Base-by-base conservation (phyloP, 2,329 filamentous ascomycete species). In the Fusarium sterilihyphosum region DNA sequence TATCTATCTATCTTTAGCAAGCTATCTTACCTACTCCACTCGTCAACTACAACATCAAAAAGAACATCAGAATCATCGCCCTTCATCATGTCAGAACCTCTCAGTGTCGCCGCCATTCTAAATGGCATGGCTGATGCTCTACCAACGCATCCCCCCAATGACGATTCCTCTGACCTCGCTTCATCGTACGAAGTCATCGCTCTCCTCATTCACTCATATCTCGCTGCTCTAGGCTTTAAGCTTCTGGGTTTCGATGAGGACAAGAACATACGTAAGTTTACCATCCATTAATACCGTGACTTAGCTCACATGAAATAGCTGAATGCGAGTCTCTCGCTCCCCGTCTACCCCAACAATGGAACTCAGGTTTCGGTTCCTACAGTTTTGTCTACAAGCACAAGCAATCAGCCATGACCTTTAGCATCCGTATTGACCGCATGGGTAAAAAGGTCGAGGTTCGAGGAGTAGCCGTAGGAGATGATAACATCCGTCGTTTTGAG, bases 331-430 rank as follows among this genome's bases (percentile, higher is more conserved):
- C 86, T 53, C 83, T 90, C 52, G 87, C 90, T 16, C 90, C 89
- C 14, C 87, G 91, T 38, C 87, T 98, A 6, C 94, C 94, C 0
- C 67, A 88, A 22, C 89, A 91, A 83, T 98, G 96, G 96, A 98
- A 98, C 82, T 86, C 90, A 18, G 89, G 89, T 26, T 88, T 88
- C 66, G 90, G 90, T 70, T 91, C 91, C 20, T 92, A 94, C 80
- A 90, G 92, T 64, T 98, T 98, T 83, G 90, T 95, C 73, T 98
- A 98, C 84, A 90, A 91, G 8, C 95, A 98, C 82, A 87, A 90
- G 31, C 94, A 97, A 81, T 97, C 94, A 0, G 92, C 94, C 22
- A 94, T 95, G 89, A 90, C 92, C 67, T 98, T 93, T 80, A 87
- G 98, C 35, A 82, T 98, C 75, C 96, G 95, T 80, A 84, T 97